phyloP scores from a whole-genome alignment of 768 basidiomycete species.

The Naganishia onofrii region DNA sequence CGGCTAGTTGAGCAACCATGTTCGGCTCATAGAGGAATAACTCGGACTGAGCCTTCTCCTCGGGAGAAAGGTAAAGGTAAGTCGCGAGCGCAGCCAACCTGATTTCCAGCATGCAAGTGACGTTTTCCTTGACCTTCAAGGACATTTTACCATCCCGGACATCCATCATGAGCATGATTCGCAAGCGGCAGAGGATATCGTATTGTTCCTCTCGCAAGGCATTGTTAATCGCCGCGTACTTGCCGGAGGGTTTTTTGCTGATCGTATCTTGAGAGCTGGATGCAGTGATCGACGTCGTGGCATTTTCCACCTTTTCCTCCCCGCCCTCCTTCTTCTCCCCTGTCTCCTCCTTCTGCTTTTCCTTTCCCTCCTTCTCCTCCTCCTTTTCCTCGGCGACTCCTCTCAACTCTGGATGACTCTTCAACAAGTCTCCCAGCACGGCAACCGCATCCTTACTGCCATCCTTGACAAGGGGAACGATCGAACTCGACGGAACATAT shows the following conservation, averaged over 20 bases:
- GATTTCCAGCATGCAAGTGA: slow-evolving; percentile 61
- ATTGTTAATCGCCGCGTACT: slow-evolving; percentile 72
- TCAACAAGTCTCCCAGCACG: slow-evolving; percentile 18
- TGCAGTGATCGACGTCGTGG: neutral
- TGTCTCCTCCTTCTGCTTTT: neutral
- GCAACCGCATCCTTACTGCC: slow-evolving; percentile 24
- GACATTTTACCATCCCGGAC: slow-evolving; percentile 56
- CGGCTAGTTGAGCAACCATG: slow-evolving; percentile 79
- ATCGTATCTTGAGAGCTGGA: neutral
- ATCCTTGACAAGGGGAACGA: slow-evolving; percentile 11
- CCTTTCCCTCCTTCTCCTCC: neutral
- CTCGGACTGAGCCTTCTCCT: slow-evolving; percentile 71
- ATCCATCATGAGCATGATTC: slow-evolving; percentile 67
- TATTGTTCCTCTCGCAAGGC: slow-evolving; percentile 78
- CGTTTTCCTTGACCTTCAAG: slow-evolving; percentile 63
- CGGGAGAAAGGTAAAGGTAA: slow-evolving; percentile 77
- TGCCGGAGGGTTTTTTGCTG: slow-evolving; percentile 61
- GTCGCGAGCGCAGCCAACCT: slow-evolving; percentile 85
- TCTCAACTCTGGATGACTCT: slow-evolving; percentile 26
- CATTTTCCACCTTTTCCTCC: neutral
- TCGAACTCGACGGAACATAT: slow-evolving; percentile 2
- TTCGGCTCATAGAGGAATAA: slow-evolving; percentile 95
- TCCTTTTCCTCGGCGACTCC: neutral
- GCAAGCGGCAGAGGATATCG: slow-evolving; percentile 80
- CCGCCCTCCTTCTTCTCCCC: neutral